Evolutionary conservation across 352 stramenopile genomes (phyloP).

Genomic region (Pelagophyceae sp.): DNA sequence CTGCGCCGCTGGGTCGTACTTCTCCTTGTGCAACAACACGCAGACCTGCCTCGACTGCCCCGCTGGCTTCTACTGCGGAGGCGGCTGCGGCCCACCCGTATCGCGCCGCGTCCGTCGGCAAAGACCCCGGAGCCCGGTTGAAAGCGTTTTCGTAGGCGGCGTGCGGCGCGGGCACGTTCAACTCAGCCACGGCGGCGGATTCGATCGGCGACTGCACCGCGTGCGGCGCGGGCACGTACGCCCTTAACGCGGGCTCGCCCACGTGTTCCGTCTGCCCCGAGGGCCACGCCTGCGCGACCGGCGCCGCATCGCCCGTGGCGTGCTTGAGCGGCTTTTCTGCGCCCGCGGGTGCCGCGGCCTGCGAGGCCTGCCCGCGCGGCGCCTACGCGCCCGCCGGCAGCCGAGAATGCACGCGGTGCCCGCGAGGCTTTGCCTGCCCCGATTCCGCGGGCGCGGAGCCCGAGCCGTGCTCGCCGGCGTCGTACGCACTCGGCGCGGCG

Average conservation of each 20-base stretch:
- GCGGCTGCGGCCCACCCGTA: constrained; percentile 27
- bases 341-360: background rate
- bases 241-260: constrained; percentile 3
- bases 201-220: constrained; percentile 1
- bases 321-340: background rate
- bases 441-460: background rate
- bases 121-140: too few species aligned
- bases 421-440: background rate
- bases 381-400: background rate
- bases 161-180: background rate
- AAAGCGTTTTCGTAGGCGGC: too few species aligned
- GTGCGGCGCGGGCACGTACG: constrained; percentile 18
- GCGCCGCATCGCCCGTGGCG: background rate
- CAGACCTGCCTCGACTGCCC: constrained; percentile 45
- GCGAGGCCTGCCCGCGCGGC: constrained; percentile 53
- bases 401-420: background rate
- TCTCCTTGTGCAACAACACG: background rate
- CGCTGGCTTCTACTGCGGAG: constrained; percentile 57
- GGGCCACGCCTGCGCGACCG: constrained; percentile 29
- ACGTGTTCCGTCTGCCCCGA: constrained; percentile 46
- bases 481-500: constrained; percentile 41
- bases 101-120: too few species aligned
- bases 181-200: background rate
- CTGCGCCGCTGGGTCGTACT: constrained; percentile 22
- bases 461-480: background rate